Evolutionary conservation across 805 yeast genomes (phyloP), one percentile per base, ranked within the genome.

Genomic region (Starmerella tilneyi): DNA sequence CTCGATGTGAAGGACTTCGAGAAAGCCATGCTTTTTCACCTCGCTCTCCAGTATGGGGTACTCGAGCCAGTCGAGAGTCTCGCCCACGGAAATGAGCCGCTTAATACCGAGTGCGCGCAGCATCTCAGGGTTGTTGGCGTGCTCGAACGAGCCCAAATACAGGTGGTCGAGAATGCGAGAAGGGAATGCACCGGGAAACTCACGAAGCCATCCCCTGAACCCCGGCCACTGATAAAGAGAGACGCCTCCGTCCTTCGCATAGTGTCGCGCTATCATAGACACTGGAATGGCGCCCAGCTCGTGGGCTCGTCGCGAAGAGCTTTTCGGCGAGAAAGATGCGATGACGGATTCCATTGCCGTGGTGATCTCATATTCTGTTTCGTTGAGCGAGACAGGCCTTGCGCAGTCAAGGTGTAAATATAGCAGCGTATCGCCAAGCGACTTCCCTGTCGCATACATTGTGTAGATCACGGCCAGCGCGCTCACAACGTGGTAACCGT

Each of bases 401-500:
- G 9, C 6, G 12, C 21, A 16, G 5, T 30, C 17, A 9, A n/a
- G 7, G 20, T 38, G 39, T n/a, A 44, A 24, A 30, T 43, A 33
- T 15, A 43, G 22, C 16, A 44, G 26, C 16, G 44, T 36, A 19
- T 30, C 21, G 16, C 36, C 32, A 19, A 41, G 19, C 4, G 46
- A 12, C 20, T 12, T 15, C 5, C 41, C 49, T 9, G 21, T 24
- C 12, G 13, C 15, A 15, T 35, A 46, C 26, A 46, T 33, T 12
- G 23, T 13, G 34, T 27, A 88, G 45, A 86, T 74, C 28, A 84
- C 65, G 0, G 76, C 74, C 31, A 88, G 62, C n/a, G 89, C 69
- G 5, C 94, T 77, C 42, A 88, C 81, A 58, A 86, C 96, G 0
- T 96, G 84, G 62, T 88, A 89, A 0, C 97, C 97, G 63, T 89